Conservation (phyloP, 2,329 filamentous ascomycete species). For the Parafenestella ontariensis region DNA sequence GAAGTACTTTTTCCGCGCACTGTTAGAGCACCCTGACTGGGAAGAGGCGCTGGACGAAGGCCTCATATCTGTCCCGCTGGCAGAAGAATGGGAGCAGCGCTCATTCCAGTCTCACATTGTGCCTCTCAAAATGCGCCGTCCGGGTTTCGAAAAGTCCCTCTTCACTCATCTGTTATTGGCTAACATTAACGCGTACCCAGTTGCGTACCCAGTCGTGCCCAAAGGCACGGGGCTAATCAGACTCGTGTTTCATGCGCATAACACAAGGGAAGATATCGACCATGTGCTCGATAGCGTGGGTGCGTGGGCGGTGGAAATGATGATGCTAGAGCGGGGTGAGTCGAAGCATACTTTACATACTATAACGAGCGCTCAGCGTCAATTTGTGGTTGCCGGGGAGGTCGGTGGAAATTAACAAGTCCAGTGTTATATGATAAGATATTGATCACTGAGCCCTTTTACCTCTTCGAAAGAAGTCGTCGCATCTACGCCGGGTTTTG, state of each 20-base stretch:
- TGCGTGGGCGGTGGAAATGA: slow-evolving; percentile 40
- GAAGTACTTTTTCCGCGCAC: slow-evolving; percentile 4
- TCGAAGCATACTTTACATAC: no score
- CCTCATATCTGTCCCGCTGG: slow-evolving; percentile 10
- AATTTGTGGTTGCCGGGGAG: no score
- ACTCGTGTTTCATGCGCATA: slow-evolving; percentile 50
- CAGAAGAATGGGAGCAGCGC: slow-evolving; percentile 9
- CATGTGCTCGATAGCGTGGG: slow-evolving; percentile 30
- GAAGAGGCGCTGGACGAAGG: slow-evolving; percentile 8
- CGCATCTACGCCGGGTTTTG: no score
- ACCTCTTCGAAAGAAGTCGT: no score
- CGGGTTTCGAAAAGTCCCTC: no score
- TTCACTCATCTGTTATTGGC: slow-evolving; percentile 40
- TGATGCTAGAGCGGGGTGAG: no score
- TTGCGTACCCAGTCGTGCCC: slow-evolving; percentile 10
- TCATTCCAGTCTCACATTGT: slow-evolving; percentile 9
- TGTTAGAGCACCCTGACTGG: slow-evolving; percentile 6
- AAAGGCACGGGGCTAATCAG: slow-evolving; percentile 4
- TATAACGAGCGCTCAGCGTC: no score
- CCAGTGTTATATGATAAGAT: no score
- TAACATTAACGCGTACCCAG: background rate
- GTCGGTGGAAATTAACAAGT: no score
- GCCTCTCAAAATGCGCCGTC: no score
- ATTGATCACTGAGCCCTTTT: no score
- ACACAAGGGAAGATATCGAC: slow-evolving; percentile 54